Base-by-base conservation (phyloP, 2,329 filamentous ascomycete genomes). In the Raffaelea deltoideospora region DNA sequence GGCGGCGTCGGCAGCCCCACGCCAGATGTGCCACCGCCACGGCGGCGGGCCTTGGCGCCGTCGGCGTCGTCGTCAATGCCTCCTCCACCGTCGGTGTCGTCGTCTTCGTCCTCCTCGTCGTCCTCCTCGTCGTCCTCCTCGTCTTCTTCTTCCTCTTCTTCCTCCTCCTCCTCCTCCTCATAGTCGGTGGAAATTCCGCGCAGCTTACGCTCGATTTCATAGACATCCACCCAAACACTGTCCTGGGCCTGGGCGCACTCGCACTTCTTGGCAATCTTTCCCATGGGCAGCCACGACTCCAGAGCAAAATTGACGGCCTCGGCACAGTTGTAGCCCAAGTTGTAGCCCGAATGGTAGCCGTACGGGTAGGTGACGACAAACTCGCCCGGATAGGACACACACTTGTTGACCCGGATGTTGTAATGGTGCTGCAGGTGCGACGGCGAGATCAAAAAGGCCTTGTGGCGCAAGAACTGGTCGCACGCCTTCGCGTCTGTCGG, bases 321-420 rank as follows among this genome's bases (percentile, higher is more conserved):
- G 21, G 90, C 90, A 57, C 90, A 98, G 54, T 98, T 98, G 63
- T 98, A 98, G 14, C 92, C 90, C 27, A 98, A 64, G 49, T 98
- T 98, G 57, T 92, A 98, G 5, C 90, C 90, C 5, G 90, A 98
- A 53, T 98, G 90, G 54, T 98, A 98, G 18, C 90, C 90, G 50
- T 96, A 98, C 0, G 90, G 90, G 53, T 94, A 98, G 0, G 90
- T 98, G 45, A 98, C 93, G 43, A 98, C 86, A 45, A 98, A 98
- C 52, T 98, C 90, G 41, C 90, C 88, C 43, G 94, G 90, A 48
- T 94, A 86, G 34, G 93, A 92, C 11, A 96, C 83, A 43, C 92
- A 72, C 51, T 85, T 88, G 64, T 98, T 98, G 53, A 96, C 92
- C 38, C 83, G 88, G 60, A 98, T 95, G 45, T 85, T 84, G 58